Conservation (phyloP, 371 early-diverging fungal genomes). For the Rhizomucor miehei region DNA sequence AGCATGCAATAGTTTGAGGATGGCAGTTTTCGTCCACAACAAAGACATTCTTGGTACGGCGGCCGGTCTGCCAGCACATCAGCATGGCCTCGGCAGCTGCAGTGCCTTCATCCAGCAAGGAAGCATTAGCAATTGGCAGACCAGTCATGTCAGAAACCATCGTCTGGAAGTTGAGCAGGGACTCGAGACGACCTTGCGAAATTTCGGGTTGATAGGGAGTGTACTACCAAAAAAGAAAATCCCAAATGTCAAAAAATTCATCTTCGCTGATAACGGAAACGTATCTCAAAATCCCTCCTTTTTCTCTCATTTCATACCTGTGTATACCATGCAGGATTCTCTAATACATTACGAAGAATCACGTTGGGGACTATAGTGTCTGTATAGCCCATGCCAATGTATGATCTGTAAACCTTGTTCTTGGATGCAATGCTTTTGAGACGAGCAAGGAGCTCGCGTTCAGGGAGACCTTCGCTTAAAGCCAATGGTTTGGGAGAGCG, state of each 20-base stretch:
- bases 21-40: slow-evolving; percentile 91
- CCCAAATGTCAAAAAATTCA: slow-evolving; percentile 1
- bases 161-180: slow-evolving; percentile 95
- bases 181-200: slow-evolving; percentile 95
- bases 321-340: slow-evolving; percentile 98
- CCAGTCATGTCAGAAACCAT: slow-evolving; percentile 94
- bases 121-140: slow-evolving; percentile 92
- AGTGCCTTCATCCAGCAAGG: slow-evolving; percentile 95
- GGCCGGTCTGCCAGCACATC: slow-evolving; percentile 75
- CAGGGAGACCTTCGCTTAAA: slow-evolving; percentile 68
- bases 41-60: slow-evolving; percentile 78
- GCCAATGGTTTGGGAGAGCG: slow-evolving; percentile 66
- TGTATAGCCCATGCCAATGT: slow-evolving; percentile 95
- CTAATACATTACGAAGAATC: slow-evolving; percentile 92
- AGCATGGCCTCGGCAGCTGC: slow-evolving; percentile 98
- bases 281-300: neutral
- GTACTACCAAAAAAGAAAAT: slow-evolving; percentile 72
- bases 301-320: slow-evolving; percentile 60
- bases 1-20: slow-evolving; percentile 92
- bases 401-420: slow-evolving; percentile 88
- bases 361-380: slow-evolving; percentile 89
- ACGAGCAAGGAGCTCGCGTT: slow-evolving; percentile 78
- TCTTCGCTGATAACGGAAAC: neutral
- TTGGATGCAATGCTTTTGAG: slow-evolving; percentile 80
- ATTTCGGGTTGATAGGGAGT: slow-evolving; percentile 99